Base-by-base conservation (phyloP, 108 stramenopile genomes). In the Pseudonitzschia pungens region DNA sequence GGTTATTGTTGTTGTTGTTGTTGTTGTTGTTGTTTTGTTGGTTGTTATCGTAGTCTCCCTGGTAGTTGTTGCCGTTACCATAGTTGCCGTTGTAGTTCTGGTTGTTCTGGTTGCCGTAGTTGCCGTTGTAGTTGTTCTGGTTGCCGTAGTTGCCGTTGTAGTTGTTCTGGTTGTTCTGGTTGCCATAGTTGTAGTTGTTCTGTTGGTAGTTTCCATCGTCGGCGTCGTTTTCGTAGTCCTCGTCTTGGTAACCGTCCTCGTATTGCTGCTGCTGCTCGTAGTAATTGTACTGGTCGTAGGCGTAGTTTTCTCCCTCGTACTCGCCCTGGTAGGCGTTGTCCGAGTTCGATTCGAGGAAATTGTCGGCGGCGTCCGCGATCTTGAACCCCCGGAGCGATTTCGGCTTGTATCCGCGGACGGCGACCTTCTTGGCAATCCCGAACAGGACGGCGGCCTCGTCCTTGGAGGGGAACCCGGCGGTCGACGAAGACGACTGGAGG, bases 391-490 rank as follows among this genome's bases (percentile, higher is more conserved):
- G 7, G 44, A 77, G 40, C 10, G 54, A 59, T 0, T 54, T 52
- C 12, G 82, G 77, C 45, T 71, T 66, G 55, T 76, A 60, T 12
- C 78, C 77, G 0, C 66, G 12, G 42, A 83, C 29, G 21, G 70
- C 73, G 10, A 87, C 82, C n/a, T 76, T 68, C 20, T 73, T 57
- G 0, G 83, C 87, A 42, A 85, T 71, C 56, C 75, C 65, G 33
- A 59, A 81, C 53, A 85, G 51, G 54, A 73, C 75, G 3, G 28
- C 32, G 10, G 83, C 84, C 44, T 83, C 76, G n/a, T 71, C 60
- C 33, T 68, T 58, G 58, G 62, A 70, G 15, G 87, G 87, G 31
- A 74, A 74, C 33, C 27, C 58, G 10, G 48, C 20, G 36, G 55
- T 53, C 27, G 44, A 57, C 16, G 36, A 26, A 6, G 71, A 24